Evolutionary conservation across 1,139 yeast species (phyloP).

Genomic region (Geotrichum candidum): DNA sequence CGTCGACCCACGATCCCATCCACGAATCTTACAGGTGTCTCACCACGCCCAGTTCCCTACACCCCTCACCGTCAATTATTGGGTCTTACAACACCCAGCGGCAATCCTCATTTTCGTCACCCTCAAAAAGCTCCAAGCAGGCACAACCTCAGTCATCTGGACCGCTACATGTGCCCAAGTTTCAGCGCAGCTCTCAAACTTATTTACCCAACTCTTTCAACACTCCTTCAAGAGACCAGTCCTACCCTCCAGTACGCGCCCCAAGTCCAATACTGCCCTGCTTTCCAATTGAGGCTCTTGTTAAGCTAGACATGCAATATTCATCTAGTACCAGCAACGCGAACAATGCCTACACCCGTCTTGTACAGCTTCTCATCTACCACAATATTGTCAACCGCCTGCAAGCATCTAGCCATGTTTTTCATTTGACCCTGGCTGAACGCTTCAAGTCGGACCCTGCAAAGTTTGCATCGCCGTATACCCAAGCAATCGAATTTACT

Average conservation of each 20-base stretch:
- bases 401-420: constrained; percentile 21
- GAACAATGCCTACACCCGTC: constrained; percentile 21
- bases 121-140: constrained; percentile 9
- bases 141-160: background rate
- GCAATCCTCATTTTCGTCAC: constrained; percentile 13
- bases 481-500: constrained; percentile 26
- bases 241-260: constrained; percentile 5
- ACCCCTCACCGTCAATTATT: constrained; percentile 10
- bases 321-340: constrained; percentile 20
- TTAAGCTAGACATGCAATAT: constrained; percentile 23
- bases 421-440: constrained; percentile 20
- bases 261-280: constrained; percentile 6
- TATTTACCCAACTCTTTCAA: background rate
- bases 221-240: constrained; percentile 7
- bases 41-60: constrained; percentile 13
- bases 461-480: constrained; percentile 25
- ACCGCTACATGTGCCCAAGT: constrained; percentile 1
- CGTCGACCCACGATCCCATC: background rate
- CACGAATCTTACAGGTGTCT: constrained; percentile 15
- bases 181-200: constrained; percentile 7
- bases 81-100: constrained; percentile 7
- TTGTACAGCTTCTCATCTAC: constrained; percentile 24
- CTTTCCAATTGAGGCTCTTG: constrained; percentile 22
- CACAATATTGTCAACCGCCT: constrained; percentile 25
- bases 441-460: constrained; percentile 21